Evolutionary conservation across 768 basidiomycete genomes (phyloP), one percentile per base, ranked within the genome.

Genomic region (Tulasnella sp.): DNA sequence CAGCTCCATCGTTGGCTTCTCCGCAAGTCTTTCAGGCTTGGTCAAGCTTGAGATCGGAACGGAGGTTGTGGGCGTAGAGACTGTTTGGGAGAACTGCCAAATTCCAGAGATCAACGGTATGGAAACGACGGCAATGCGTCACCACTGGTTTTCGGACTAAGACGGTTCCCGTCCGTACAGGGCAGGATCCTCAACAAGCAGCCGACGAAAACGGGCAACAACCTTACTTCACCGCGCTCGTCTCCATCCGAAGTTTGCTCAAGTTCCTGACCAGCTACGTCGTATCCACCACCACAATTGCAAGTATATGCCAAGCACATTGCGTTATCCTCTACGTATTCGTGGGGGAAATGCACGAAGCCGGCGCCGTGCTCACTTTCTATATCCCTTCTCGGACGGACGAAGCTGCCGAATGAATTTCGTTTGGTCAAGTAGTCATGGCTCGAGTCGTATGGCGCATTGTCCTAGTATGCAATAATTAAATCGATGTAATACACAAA

Each of bases 1-100:
- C 81, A 90, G 93, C 1, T 88, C 92, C 72, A 83, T 90, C 25
- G 85, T 96, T 49, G 88, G 88, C 2, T 81, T 96, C 36, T 87
- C 87, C 22, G 93, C 91, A 2, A 93, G 90, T 81, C 87, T 87
- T 67, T 86, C 82, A 22, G 92, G 92, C 17, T 83, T 85, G 71
- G 83, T 90, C 22, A 84, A 85, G 77, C 79, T 87, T 31, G 87
- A 88, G 15, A 88, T 91, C 69, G 87, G 85, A 72, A 91, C 91
- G 0, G 93, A 94, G 77, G 87, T 85, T 34, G 91, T 92, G n/a
- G 89, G 87, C 76, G 88, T 93, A 14, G 91, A 93, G 80, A 92
- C 93, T 0, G 88, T 89, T 74, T 96, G 94, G 94, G 84, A 25
- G 87, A 89, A n/a, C 52, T 89, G 92, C 76, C 85, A 85, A 1